These are phyloP conservation scores for Osmanthus fragrans DNA, from an alignment of 257 asterid genomes.

Conservation along the genomic window DNA sequence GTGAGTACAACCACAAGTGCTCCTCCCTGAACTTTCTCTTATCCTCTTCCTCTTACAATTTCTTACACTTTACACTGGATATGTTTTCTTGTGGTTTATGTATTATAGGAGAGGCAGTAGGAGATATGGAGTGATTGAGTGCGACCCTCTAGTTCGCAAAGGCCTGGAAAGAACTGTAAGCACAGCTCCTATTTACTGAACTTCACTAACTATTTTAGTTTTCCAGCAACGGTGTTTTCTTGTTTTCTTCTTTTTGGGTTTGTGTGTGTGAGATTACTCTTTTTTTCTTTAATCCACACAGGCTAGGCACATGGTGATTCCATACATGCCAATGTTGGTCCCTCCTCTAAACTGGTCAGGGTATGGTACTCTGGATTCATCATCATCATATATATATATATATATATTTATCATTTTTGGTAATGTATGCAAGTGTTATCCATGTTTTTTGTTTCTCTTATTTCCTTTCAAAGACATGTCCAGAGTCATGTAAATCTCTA, in stretches of 20 bases:
- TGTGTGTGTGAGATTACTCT: constrained; percentile 14
- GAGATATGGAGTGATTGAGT: constrained; percentile 94
- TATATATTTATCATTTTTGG: background rate
- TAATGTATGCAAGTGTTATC: background rate
- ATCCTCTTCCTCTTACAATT: constrained; percentile 3
- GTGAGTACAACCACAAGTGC: constrained; percentile 49
- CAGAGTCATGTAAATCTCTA: background rate
- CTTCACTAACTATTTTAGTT: background rate
- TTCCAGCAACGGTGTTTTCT: background rate
- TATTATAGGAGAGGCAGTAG: constrained; percentile 58
- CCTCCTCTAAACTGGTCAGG: constrained; percentile 93
- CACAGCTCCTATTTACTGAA: background rate
- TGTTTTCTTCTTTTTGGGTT: constrained; percentile 5
- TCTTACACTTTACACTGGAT: constrained; percentile 10
- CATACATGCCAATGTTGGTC: constrained; percentile 98
- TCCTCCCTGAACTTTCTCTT: constrained; percentile 9
- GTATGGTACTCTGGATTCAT: constrained; percentile 46
- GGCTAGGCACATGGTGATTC: constrained; percentile 99
- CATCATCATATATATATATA: background rate
- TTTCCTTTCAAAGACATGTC: background rate
- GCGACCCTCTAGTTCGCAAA: constrained; percentile 92
- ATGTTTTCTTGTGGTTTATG: background rate
- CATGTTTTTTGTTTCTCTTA: background rate
- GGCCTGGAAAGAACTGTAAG: constrained; percentile 96
- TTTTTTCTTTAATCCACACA: constrained; percentile 38